Base-by-base conservation (phyloP, 2,329 filamentous ascomycete species). In the Colletotrichum neosansevieriae region DNA sequence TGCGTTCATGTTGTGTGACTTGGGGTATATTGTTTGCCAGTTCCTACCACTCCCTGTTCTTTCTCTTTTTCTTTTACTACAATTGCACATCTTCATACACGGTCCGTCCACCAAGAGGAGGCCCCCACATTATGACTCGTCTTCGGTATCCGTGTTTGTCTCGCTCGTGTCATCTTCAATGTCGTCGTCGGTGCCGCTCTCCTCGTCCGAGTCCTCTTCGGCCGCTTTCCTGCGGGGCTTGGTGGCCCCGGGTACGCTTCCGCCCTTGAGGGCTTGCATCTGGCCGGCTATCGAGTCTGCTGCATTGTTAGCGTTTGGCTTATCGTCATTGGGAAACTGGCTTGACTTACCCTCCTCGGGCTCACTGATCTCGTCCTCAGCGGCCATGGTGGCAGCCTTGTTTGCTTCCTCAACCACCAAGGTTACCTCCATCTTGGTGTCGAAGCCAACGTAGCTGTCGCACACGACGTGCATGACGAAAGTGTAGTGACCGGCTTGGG, bases 321-420 rank as follows among this genome's bases (percentile, higher is more conserved):
- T 10, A 12, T 62, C 58, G 66, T 80, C 29, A 29, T 29, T 29
- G 72, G 57, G 54, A 67, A 51, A 29, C 40, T 34, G 49, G 57
- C 51, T 58, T 40, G 58, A 84, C 91, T 84, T 86, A 97, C 96
- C 96, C 85, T 99, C 96, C 71, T 98, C 96, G 40, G 97, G 96
- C 79, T 99, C 96, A 77, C 93, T 97, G 73, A 99, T 99, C 67
- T 99, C 96, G 75, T 97, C 96, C 73, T 98, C 94, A 54, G 90
- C 92, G 59, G 89, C 88, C 76, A 97, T 90, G 73, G 91, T 88
- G 19, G 88, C 91, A 5, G 93, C 94, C 82, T 95, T 96, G 79
- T 89, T 92, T 38, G 93, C 91, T 74, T 98, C 94, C 75, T 97
- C 94, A 9, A 99, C 94, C 32, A 92, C 88, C 60, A 99, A 86